A percentile compares a stretch with the other conserved stretches of the same genome.
Evolutionary conservation across 2,329 filamentous ascomycete species (phyloP).

Genomic region (Blastomyces gilchristii): DNA sequence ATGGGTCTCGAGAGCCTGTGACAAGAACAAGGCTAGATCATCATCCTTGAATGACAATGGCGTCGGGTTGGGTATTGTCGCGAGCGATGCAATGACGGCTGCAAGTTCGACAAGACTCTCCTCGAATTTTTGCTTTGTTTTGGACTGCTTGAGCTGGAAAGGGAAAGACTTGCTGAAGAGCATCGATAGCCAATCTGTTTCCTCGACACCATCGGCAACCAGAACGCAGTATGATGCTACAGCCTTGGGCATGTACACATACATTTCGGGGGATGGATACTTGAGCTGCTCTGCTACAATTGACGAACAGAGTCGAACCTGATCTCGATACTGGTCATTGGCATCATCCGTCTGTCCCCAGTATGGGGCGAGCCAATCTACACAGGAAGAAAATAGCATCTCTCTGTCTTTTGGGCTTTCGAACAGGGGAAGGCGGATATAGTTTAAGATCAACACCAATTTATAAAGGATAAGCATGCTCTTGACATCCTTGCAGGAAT

Average conservation of each 20-base stretch:
- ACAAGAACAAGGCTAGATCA: slow-evolving; percentile 63
- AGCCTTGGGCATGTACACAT: slow-evolving; percentile 82
- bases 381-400: slow-evolving; percentile 67
- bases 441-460: slow-evolving; percentile 83
- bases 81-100: slow-evolving; percentile 72
- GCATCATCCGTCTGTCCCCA: slow-evolving; percentile 70
- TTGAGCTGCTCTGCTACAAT: slow-evolving; percentile 79
- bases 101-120: slow-evolving; percentile 83
- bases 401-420: slow-evolving; percentile 63
- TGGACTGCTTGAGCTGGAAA: slow-evolving; percentile 64
- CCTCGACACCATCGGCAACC: slow-evolving; percentile 51
- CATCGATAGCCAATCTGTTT: slow-evolving; percentile 60
- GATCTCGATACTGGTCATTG: slow-evolving; percentile 80
- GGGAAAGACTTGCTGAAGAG: slow-evolving; percentile 86
- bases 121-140: slow-evolving; percentile 57
- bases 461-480: slow-evolving; percentile 90
- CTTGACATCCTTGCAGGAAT: slow-evolving; percentile 76
- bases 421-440: slow-evolving; percentile 73
- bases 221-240: slow-evolving; percentile 80
- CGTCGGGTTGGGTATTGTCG: slow-evolving; percentile 62
- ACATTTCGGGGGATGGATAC: slow-evolving; percentile 67
- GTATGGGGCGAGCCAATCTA: slow-evolving; percentile 83
- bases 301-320: slow-evolving; percentile 86
- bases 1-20: slow-evolving; percentile 71
- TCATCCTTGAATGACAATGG: slow-evolving; percentile 67